Percentiles rank a stretch among this genome's conserved stretches.
phyloP scores from a whole-genome alignment of 1,139 yeast species.

The Yamadazyma epiphylla region DNA sequence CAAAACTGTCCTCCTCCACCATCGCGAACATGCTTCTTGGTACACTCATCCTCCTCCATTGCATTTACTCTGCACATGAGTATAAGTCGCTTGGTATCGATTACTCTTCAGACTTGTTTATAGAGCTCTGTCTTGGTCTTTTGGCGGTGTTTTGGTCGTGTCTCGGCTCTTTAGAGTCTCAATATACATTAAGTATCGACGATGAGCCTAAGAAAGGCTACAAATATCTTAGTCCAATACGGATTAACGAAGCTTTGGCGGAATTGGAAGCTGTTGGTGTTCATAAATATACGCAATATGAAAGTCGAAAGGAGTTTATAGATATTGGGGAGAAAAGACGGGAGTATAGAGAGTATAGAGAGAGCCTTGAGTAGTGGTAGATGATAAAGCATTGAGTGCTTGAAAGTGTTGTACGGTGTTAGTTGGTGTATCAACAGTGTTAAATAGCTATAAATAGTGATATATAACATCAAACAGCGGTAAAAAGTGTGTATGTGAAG shows the following conservation, averaged over 20 bases:
- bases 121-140: constrained; percentile 42
- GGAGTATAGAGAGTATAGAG: constrained; percentile 37
- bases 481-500: no score
- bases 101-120: constrained; percentile 27
- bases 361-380: no score
- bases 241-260: constrained; percentile 44
- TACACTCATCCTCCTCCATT: constrained; percentile 33
- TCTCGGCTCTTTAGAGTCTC: constrained; percentile 22
- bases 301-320: constrained; percentile 42
- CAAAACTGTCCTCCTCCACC: no score
- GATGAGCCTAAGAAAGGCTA: constrained; percentile 17
- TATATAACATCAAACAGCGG: no score
- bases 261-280: constrained; percentile 43
- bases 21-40: constrained; percentile 30
- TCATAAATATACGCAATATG: constrained; percentile 39
- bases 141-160: constrained; percentile 35
- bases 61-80: constrained; percentile 52
- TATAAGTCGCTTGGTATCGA: constrained; percentile 35
- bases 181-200: constrained; percentile 18
- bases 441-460: no score
- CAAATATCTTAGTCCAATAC: constrained; percentile 39
- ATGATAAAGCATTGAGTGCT: no score
- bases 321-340: constrained; percentile 39
- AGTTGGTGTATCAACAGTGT: no score
- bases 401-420: no score